These are phyloP conservation scores for Crithidia brevicula DNA, from an alignment of 208 protist species.

Conservation along the genomic window DNA sequence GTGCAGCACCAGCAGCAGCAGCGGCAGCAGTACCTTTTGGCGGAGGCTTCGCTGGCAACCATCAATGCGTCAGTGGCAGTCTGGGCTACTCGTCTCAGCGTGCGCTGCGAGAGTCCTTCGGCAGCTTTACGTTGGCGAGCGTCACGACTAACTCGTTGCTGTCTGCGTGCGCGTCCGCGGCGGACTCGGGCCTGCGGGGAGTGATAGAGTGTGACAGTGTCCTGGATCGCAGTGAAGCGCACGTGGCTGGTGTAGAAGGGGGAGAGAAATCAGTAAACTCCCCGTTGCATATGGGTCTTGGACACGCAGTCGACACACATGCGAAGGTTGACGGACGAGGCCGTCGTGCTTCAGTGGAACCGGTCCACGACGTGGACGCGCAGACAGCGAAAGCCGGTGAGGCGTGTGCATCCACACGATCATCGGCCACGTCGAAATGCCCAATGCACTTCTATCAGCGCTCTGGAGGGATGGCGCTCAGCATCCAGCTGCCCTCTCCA, in stretches of 20 bases:
- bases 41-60: background rate
- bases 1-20: no score
- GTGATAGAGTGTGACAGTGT: background rate
- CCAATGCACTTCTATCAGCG: no score
- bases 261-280: no score
- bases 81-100: background rate
- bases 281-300: no score
- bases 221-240: background rate
- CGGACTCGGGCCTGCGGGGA: background rate
- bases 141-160: background rate
- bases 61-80: background rate
- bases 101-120: slow-evolving; percentile 1
- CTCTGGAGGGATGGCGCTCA: background rate
- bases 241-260: background rate
- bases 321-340: no score
- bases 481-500: background rate
- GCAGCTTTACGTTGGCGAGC: slow-evolving; percentile 4
- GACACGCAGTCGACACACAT: no score
- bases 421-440: background rate
- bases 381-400: background rate
- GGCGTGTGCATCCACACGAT: background rate
- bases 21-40: background rate
- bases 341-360: no score
- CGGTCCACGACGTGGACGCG: background rate
- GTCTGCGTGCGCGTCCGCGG: background rate